A percentile compares a stretch with the other conserved stretches of the same genome.
Conservation (phyloP, 129 eudicot species). For the Flaveria bidentis region DNA sequence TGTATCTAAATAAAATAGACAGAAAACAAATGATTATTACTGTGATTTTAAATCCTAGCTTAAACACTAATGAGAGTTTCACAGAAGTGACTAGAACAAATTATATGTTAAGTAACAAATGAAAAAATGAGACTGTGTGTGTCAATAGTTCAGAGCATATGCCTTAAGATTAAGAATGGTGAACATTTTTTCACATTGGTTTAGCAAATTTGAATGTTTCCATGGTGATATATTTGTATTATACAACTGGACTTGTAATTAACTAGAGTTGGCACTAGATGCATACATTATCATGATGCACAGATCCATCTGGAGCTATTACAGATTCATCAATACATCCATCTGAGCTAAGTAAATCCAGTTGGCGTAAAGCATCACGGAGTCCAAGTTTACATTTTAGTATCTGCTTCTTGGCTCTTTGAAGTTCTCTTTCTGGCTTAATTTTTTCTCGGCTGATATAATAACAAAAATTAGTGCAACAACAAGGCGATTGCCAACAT, state of each 20-base stretch:
- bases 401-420: constrained; percentile 86
- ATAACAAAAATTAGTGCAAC: constrained; percentile 18
- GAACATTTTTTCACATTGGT: background rate
- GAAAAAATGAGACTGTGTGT: background rate
- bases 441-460: constrained; percentile 86
- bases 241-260: background rate
- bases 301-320: constrained; percentile 91
- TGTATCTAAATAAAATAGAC: constrained; percentile 53
- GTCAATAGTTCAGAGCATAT: background rate
- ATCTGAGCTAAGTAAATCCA: constrained; percentile 82
- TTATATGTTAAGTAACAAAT: background rate
- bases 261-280: background rate
- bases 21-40: constrained; percentile 19
- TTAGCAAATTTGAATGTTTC: background rate
- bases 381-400: constrained; percentile 86
- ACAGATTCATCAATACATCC: constrained; percentile 81
- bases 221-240: background rate
- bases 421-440: constrained; percentile 86
- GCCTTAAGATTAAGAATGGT: background rate
- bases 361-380: constrained; percentile 81
- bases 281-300: constrained; percentile 90
- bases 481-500: background rate
- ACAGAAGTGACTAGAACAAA: constrained; percentile 4
- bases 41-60: background rate
- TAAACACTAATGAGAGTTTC: background rate